Conservation (phyloP, 768 basidiomycete species). For the Russula compacta region DNA sequence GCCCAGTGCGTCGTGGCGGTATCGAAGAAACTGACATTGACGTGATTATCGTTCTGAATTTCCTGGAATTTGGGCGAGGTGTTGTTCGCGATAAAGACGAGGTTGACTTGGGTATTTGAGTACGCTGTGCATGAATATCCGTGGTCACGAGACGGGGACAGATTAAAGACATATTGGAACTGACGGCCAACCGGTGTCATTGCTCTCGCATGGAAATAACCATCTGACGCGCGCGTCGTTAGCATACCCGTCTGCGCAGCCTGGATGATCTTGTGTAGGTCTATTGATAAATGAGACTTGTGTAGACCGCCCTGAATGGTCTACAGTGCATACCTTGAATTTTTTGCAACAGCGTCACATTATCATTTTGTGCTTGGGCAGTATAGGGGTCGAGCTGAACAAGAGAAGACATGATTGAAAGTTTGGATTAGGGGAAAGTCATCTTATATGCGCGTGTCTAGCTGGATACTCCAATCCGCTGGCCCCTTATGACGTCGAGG, state of each 20-base stretch:
- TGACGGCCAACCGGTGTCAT: slow-evolving; percentile 68
- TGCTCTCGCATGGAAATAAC: slow-evolving; percentile 67
- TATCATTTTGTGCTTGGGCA: slow-evolving; percentile 49
- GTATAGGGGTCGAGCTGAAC: slow-evolving; percentile 67
- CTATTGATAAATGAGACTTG: slow-evolving; percentile 27
- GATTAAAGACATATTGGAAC: slow-evolving; percentile 18
- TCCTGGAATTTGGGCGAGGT: slow-evolving; percentile 68
- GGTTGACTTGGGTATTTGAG: slow-evolving; percentile 40
- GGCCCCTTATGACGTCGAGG: background rate
- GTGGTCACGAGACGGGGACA: background rate
- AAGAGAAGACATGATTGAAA: slow-evolving; percentile 15
- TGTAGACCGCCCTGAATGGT: background rate
- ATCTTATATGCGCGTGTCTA: background rate
- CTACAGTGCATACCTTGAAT: slow-evolving; percentile 46
- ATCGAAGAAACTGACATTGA: slow-evolving; percentile 76
- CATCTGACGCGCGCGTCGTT: slow-evolving; percentile 59
- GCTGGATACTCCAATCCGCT: background rate
- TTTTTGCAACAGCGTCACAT: slow-evolving; percentile 53
- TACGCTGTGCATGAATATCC: slow-evolving; percentile 30
- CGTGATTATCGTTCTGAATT: slow-evolving; percentile 63
- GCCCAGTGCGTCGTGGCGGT: slow-evolving; percentile 68
- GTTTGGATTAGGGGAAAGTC: background rate
- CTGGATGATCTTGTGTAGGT: slow-evolving; percentile 55
- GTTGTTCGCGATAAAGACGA: slow-evolving; percentile 69
- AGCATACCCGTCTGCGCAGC: slow-evolving; percentile 65